A percentile compares a stretch with the other conserved stretches of the same genome.
Conservation (phyloP, 1,139 yeast genomes). For the Tardiomyces depauwii region DNA sequence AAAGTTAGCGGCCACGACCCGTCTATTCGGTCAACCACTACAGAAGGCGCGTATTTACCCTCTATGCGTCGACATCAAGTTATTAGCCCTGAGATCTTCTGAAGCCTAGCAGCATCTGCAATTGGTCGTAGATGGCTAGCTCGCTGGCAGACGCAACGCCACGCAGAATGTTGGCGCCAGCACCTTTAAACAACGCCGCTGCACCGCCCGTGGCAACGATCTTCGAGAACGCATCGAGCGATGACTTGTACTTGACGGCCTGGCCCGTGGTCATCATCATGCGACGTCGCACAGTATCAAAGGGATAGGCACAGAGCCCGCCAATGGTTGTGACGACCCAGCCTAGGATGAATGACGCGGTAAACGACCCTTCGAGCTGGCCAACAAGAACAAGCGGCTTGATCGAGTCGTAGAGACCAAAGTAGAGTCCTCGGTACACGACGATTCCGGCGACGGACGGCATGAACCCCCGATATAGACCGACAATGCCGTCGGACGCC, state of each 20-base stretch:
- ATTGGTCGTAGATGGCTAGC: conserved; percentile 67
- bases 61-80: too few relatives aligned
- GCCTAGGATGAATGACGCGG: conserved; percentile 66
- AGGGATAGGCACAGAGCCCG: conserved; percentile 71
- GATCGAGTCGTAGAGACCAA: conserved; percentile 70
- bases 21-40: too few relatives aligned
- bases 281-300: conserved; percentile 77
- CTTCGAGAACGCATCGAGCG: conserved; percentile 60
- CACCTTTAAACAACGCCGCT: conserved; percentile 67
- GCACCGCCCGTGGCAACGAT: conserved; percentile 66
- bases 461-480: conserved; percentile 77
- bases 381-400: conserved; percentile 69
- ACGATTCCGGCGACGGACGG: conserved; percentile 73
- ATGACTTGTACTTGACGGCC: conserved; percentile 66
- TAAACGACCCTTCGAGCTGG: conserved; percentile 57
- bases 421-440: conserved; percentile 78
- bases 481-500: conserved; percentile 67
- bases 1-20: too few relatives aligned
- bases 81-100: too few relatives aligned
- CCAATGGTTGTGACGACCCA: conserved; percentile 75
- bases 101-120: conserved; percentile 44
- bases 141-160: conserved; percentile 88
- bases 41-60: too few relatives aligned
- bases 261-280: conserved; percentile 84
- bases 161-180: conserved; percentile 81